Base-by-base conservation (phyloP, 2,329 filamentous ascomycete genomes). In the Phoma sp. region DNA sequence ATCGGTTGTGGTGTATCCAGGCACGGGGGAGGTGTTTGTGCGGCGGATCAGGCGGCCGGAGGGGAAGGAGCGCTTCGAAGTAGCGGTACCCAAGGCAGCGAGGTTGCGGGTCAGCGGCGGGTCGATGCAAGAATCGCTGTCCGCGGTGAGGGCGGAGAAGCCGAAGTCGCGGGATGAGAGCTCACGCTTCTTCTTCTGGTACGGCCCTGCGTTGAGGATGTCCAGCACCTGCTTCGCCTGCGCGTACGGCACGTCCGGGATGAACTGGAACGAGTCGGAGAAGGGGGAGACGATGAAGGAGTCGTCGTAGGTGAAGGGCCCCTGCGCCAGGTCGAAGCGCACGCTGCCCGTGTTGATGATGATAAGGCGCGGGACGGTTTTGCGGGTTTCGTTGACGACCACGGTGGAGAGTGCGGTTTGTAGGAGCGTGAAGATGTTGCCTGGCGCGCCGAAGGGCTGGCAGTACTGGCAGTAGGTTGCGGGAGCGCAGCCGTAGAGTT, bases 281-380 rank as follows among this genome's bases (percentile, higher is more conserved):
- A 85, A 86, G 0, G 83, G 83, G 0, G 80, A 82, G 0, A 84
- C 80, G 58, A 85, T 84, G 68, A 82, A 85, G 9, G 72, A 75
- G 57, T 79, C 77, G 43, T 80, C 78, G 51, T 76, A 79, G 0
- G 85, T 87, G 65, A 88, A 88, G 0, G 84, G 83, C 0, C 86
- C 86, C 69, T 87, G 79, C 55, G 83, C 78, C 10, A 89, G 71
- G 60, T 88, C 85, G 62, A 87, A 88, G 2, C 85, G 82, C 23
- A 88, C 78, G 29, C 77, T 78, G 24, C 85, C 85, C 0, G 84
- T 86, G 70, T 88, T 88, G 56, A 80, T 79, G 57, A 87, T 78
- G 55, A 87, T 80, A 39, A 87, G 74, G 27, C 85, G 79, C 1
- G 84, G 75, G 24, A 73, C 78, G 49, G 80, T 73, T 35, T 76